Evolutionary conservation across 2,329 filamentous ascomycete species (phyloP).

Genomic region (Pseudogymnoascus sp.): DNA sequence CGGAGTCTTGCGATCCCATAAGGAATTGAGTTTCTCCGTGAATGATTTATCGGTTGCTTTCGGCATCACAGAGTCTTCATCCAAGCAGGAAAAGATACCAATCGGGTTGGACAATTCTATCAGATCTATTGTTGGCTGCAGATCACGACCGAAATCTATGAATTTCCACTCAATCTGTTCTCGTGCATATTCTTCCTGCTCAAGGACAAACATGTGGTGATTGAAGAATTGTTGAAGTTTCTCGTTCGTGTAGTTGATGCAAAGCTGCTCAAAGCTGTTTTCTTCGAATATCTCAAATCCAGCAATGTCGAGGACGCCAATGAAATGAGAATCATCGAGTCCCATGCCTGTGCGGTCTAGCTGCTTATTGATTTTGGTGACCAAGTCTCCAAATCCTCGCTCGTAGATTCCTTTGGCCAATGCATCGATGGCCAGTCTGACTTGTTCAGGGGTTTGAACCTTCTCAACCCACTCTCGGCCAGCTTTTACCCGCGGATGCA

Average conservation of each 20-base stretch:
- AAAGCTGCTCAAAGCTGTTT: slow-evolving; percentile 97
- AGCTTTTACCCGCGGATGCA: slow-evolving; percentile 91
- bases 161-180: slow-evolving; percentile 99
- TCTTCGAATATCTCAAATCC: slow-evolving; percentile 98
- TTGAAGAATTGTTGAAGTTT: slow-evolving; percentile 99
- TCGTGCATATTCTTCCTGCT: slow-evolving; percentile 94
- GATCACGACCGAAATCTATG: slow-evolving; percentile 94
- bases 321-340: slow-evolving; percentile 86
- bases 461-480: slow-evolving; percentile 98
- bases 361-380: slow-evolving; percentile 83
- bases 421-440: slow-evolving; percentile 80
- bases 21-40: slow-evolving; percentile 90
- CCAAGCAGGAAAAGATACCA: slow-evolving; percentile 95
- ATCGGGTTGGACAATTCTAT: slow-evolving; percentile 96
- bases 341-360: slow-evolving; percentile 78
- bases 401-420: slow-evolving; percentile 97
- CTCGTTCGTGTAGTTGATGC: slow-evolving; percentile 99
- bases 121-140: slow-evolving; percentile 94
- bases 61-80: slow-evolving; percentile 98
- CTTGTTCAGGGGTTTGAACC: slow-evolving; percentile 94
- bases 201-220: slow-evolving; percentile 98
- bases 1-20: slow-evolving; percentile 92
- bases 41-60: slow-evolving; percentile 96
- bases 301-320: slow-evolving; percentile 96
- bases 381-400: slow-evolving; percentile 86